Conservation (phyloP, 1,284 basidiomycete species). For the Tilletia walkeri region DNA sequence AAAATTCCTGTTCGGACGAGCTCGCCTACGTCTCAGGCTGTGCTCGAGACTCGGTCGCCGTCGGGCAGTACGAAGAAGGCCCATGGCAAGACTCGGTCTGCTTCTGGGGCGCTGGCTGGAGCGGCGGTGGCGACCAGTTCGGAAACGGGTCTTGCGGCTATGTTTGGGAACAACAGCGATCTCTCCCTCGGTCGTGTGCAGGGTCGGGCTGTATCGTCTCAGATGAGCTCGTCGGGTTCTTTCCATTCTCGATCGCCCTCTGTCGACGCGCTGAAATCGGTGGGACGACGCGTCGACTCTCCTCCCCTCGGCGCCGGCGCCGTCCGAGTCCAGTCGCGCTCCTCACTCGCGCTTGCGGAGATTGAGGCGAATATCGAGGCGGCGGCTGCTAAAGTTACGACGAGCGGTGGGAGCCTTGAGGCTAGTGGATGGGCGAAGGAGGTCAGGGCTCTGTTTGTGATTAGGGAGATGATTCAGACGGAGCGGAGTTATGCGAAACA, state of each 20-base stretch:
- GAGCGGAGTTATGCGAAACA: conserved; percentile 50
- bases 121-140: too few species aligned
- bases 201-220: too few species aligned
- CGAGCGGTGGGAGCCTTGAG: conserved; percentile 37
- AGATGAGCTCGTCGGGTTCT: neutral
- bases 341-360: conserved; percentile 8
- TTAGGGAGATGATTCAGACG: conserved; percentile 52
- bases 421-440: conserved; percentile 54
- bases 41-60: too few species aligned
- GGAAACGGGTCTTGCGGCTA: too few species aligned
- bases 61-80: too few species aligned
- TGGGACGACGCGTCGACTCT: neutral
- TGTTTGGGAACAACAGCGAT: too few species aligned
- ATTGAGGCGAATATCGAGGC: conserved; percentile 12
- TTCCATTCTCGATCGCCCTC: conserved; percentile 1
- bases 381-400: conserved; percentile 20
- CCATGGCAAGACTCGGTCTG: too few species aligned
- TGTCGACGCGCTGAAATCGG: neutral
- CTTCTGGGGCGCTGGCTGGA: too few species aligned
- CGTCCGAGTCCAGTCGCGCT: neutral
- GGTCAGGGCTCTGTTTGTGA: conserved; percentile 51
- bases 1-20: too few species aligned
- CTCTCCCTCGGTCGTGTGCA: too few species aligned
- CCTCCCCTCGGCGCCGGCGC: neutral
- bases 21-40: too few species aligned